phyloP scores from a whole-genome alignment of 2,329 filamentous ascomycete species.

The Claviceps sp. region DNA sequence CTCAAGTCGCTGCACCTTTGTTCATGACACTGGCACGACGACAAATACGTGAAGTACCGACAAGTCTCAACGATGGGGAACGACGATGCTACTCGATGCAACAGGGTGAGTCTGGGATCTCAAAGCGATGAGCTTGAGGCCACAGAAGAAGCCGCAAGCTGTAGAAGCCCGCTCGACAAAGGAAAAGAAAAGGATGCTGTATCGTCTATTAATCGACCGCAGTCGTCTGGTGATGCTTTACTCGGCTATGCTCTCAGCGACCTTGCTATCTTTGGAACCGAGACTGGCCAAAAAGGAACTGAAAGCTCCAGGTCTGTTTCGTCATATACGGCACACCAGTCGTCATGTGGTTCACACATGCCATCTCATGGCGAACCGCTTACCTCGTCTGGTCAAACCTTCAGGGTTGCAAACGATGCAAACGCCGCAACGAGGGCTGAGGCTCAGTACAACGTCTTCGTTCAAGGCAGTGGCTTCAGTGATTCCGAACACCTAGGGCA shows the following conservation, averaged over 20 bases:
- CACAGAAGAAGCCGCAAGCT: not conserved
- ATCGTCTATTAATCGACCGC: not conserved
- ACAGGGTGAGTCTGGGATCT: not conserved
- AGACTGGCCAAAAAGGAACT: constrained; percentile 8
- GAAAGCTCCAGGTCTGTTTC: constrained; percentile 2
- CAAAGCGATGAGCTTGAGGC: not conserved
- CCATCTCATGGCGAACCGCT: not conserved
- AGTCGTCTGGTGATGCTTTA: constrained; percentile 1
- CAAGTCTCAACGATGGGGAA: not conserved
- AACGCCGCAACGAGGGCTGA: not conserved
- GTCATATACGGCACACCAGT: not conserved
- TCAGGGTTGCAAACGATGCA: not conserved
- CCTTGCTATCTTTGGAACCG: not conserved
- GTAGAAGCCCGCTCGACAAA: not conserved
- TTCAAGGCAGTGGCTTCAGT: not conserved
- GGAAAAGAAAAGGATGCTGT: constrained; percentile 8
- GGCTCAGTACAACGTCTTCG: not conserved
- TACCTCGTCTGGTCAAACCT: not conserved
- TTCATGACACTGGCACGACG: not conserved
- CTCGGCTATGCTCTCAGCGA: not conserved
- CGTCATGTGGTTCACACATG: not conserved
- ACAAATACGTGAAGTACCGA: not conserved
- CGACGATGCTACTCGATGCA: not conserved
- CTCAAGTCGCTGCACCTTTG: not conserved
- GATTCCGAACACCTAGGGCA: not conserved